Percentiles rank a stretch among this genome's conserved stretches.
Conservation (phyloP, 345 rosid genomes). For the Gossypium mustelinum region DNA sequence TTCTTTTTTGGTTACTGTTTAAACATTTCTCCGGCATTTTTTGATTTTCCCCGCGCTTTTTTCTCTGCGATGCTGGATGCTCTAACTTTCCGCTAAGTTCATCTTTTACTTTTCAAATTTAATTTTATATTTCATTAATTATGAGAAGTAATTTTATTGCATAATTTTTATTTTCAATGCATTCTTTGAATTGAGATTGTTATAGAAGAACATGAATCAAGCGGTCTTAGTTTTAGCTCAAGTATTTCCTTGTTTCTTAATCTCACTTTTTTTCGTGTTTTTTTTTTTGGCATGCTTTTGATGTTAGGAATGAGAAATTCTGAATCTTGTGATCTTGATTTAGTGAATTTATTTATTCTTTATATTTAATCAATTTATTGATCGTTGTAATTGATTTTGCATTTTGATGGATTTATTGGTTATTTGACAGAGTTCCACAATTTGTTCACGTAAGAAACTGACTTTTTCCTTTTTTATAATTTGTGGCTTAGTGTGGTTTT, state of each 20-base stretch:
- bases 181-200: not conserved
- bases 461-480: not conserved
- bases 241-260: not conserved
- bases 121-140: not conserved
- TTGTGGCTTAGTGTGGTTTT: not conserved
- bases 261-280: not conserved
- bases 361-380: not conserved
- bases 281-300: conserved; percentile 3
- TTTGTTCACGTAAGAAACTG: not conserved
- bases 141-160: not conserved
- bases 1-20: not conserved
- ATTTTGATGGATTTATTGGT: not conserved
- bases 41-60: not conserved
- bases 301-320: not conserved
- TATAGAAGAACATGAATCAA: not conserved
- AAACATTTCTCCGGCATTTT: not conserved
- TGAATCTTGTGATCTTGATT: not conserved
- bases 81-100: conserved; percentile 5
- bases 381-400: not conserved
- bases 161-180: not conserved
- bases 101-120: not conserved
- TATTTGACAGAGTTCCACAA: not conserved
- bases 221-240: not conserved
- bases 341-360: not conserved
- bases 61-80: conserved; percentile 3